These are phyloP conservation scores for Neonectria magnoliae DNA, from an alignment of 2,329 filamentous ascomycete species.

Conservation along the genomic window DNA sequence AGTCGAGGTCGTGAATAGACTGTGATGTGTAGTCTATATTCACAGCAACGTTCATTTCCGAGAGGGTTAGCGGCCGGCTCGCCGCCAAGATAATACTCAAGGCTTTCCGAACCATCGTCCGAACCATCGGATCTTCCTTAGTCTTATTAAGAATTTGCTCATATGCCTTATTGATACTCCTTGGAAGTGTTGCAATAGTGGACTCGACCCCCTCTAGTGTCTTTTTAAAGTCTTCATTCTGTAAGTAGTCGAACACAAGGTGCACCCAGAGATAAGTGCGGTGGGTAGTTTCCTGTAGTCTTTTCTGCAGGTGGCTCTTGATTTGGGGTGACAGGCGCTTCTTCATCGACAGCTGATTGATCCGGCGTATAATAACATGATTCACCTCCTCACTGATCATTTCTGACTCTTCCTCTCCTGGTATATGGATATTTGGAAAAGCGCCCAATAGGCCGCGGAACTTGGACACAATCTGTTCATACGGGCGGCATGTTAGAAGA, in stretches of 20 bases:
- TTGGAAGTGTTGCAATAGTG: slow-evolving; percentile 38
- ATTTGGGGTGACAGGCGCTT: slow-evolving; percentile 26
- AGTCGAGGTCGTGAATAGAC: slow-evolving; percentile 31
- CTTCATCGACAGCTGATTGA: slow-evolving; percentile 31
- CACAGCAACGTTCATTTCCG: slow-evolving; percentile 44
- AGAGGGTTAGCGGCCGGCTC: slow-evolving; percentile 38
- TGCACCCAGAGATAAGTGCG: slow-evolving; percentile 53
- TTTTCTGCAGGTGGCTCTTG: slow-evolving; percentile 31
- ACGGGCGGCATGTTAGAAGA: slow-evolving; percentile 50
- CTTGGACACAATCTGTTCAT: slow-evolving; percentile 40
- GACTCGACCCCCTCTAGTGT: slow-evolving; percentile 29
- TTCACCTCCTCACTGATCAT: slow-evolving; percentile 49
- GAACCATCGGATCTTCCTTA: slow-evolving; percentile 8
- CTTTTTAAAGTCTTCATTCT: slow-evolving; percentile 34
- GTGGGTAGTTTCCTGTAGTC: slow-evolving; percentile 21
- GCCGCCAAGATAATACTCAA: slow-evolving; percentile 43
- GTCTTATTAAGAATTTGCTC: slow-evolving; percentile 42
- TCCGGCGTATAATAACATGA: slow-evolving; percentile 44
- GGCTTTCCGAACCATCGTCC: slow-evolving; percentile 31
- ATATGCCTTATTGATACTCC: slow-evolving; percentile 44
- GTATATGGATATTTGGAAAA: slow-evolving; percentile 47
- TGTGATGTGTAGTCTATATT: slow-evolving; percentile 25
- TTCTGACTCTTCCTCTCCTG: slow-evolving; percentile 49
- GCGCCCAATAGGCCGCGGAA: slow-evolving; percentile 34
- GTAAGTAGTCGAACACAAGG: slow-evolving; percentile 47